Conservation (phyloP, 352 stramenopile species). For the Globisporangium irregulare region DNA sequence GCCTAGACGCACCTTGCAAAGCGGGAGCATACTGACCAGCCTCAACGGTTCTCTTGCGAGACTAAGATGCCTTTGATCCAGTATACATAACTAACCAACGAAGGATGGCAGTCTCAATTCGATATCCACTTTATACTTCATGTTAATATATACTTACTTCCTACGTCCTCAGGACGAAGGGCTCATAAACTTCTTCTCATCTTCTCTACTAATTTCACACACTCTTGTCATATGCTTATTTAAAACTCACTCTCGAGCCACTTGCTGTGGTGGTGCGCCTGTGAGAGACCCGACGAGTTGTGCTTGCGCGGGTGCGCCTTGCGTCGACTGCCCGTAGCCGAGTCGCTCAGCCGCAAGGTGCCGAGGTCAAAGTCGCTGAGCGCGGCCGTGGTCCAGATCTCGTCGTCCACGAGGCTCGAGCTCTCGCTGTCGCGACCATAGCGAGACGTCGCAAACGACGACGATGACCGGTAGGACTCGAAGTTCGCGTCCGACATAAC, state of each 20-base stretch:
- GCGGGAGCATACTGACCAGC: too few relatives aligned
- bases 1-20: too few relatives aligned
- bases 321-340: neutral
- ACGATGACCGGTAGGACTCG: neutral
- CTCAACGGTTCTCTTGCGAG: too few relatives aligned
- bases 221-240: neutral
- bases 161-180: neutral
- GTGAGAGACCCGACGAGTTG: neutral
- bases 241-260: constrained; percentile 19
- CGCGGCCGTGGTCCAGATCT: constrained; percentile 15
- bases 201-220: neutral
- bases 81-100: too few relatives aligned
- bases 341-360: constrained; percentile 15
- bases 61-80: too few relatives aligned
- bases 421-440: constrained; percentile 8
- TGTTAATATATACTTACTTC: neutral
- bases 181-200: constrained; percentile 5
- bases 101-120: neutral
- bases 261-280: constrained; percentile 5
- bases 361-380: constrained; percentile 16
- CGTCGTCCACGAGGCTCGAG: constrained; percentile 17
- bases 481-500: constrained; percentile 5
- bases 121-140: neutral
- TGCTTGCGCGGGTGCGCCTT: neutral
- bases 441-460: constrained; percentile 6